Conservation (phyloP, 1,139 yeast species). For the Yamadazyma diospyri region DNA sequence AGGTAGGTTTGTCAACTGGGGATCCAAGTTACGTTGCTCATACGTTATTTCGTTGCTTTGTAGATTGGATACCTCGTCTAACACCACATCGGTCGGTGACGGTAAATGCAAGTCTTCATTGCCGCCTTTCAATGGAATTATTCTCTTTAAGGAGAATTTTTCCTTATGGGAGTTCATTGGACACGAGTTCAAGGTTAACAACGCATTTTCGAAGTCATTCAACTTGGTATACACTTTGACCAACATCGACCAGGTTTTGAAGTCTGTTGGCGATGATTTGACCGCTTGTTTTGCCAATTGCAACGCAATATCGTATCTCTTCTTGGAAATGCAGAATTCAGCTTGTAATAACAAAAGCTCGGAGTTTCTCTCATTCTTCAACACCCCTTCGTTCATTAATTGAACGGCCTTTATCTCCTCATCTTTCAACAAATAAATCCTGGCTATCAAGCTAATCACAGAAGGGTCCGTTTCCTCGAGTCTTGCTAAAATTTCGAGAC, state of each 20-base stretch:
- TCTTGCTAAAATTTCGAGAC: slow-evolving; percentile 49
- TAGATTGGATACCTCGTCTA: slow-evolving; percentile 57
- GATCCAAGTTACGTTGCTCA: slow-evolving; percentile 60
- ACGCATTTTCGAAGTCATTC: slow-evolving; percentile 72
- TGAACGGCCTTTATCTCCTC: slow-evolving; percentile 79
- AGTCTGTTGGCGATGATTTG: slow-evolving; percentile 80
- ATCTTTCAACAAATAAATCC: slow-evolving; percentile 53
- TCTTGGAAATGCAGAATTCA: slow-evolving; percentile 63
- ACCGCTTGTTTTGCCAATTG: slow-evolving; percentile 73
- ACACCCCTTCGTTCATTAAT: slow-evolving; percentile 58
- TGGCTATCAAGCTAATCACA: slow-evolving; percentile 54
- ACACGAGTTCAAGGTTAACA: slow-evolving; percentile 81
- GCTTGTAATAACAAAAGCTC: slow-evolving; percentile 61
- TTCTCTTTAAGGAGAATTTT: slow-evolving; percentile 52
- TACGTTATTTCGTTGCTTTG: slow-evolving; percentile 48
- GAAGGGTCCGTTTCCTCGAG: slow-evolving; percentile 44
- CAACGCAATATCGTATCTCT: slow-evolving; percentile 67
- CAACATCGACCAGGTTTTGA: slow-evolving; percentile 75
- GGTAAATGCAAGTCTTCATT: slow-evolving; percentile 66
- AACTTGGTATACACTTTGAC: slow-evolving; percentile 69
- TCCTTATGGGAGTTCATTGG: slow-evolving; percentile 83
- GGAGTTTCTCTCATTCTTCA: slow-evolving; percentile 59
- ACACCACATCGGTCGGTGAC: slow-evolving; percentile 72
- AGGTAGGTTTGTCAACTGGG: slow-evolving; percentile 66
- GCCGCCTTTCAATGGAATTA: slow-evolving; percentile 54